phyloP scores from a whole-genome alignment of 257 asterid species.

The Fraxinus anomala region DNA sequence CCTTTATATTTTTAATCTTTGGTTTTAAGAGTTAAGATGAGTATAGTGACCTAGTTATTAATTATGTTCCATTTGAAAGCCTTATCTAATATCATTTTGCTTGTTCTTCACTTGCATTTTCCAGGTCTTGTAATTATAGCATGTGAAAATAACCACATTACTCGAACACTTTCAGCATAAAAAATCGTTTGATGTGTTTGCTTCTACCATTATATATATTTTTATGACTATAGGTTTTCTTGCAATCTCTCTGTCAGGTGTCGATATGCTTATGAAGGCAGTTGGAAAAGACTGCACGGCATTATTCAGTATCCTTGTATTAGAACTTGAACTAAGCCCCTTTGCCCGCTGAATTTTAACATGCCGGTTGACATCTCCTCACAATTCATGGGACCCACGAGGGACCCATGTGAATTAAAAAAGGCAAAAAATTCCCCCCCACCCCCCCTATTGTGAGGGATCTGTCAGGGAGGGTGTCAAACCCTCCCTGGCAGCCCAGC shows the following conservation, averaged over 20 bases:
- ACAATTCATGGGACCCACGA: too few species aligned
- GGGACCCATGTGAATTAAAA: too few species aligned
- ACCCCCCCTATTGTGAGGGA: too few species aligned
- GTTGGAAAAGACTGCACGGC: slow-evolving; percentile 97
- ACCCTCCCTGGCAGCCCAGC: too few species aligned
- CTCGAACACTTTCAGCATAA: not conserved
- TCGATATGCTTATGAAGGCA: slow-evolving; percentile 84
- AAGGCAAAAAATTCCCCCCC: too few species aligned
- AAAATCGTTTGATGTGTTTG: not conserved
- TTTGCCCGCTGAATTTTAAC: too few species aligned
- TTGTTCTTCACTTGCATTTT: not conserved
- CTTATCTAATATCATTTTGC: not conserved
- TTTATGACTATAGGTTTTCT: slow-evolving; percentile 8
- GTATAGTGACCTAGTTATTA: not conserved
- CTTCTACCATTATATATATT: not conserved
- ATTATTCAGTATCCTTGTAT: slow-evolving; percentile 86
- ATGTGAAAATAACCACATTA: not conserved
- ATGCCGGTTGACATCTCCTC: too few species aligned
- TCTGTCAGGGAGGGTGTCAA: too few species aligned
- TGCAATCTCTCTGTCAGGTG: slow-evolving; percentile 52
- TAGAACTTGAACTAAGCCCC: too few species aligned
- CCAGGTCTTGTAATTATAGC: not conserved
- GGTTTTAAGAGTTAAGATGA: not conserved
- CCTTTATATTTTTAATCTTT: not conserved
- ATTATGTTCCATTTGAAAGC: not conserved